Evolutionary conservation across 495 filamentous ascomycete species (phyloP).

Genomic region (Tuber microsphaerosporum): DNA sequence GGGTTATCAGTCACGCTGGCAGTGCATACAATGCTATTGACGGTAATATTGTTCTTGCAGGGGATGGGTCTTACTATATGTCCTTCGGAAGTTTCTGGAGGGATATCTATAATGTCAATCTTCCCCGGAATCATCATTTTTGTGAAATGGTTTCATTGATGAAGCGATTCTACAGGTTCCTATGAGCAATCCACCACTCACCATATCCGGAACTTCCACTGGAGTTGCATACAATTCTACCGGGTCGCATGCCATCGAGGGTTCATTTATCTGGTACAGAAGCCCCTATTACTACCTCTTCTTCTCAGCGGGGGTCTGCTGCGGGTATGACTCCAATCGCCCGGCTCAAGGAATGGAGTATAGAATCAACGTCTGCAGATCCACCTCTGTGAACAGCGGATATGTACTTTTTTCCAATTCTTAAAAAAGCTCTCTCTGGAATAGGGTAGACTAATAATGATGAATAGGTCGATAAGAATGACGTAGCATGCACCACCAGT

Average conservation of each 20-base stretch:
- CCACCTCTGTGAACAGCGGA: conserved; percentile 47
- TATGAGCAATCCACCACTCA: conserved; percentile 46
- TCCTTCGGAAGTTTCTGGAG: conserved; percentile 67
- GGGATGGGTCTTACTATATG: conserved; percentile 48
- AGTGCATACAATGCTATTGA: conserved; percentile 66
- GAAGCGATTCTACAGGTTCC: conserved; percentile 32
- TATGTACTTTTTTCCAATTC: conserved; percentile 44
- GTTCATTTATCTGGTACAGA: conserved; percentile 51
- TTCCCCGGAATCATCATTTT: too few relatives aligned
- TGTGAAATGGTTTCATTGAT: not conserved
- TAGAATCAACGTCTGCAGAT: conserved; percentile 58
- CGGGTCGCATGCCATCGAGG: conserved; percentile 55
- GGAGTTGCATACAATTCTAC: conserved; percentile 54
- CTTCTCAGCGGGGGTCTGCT: conserved; percentile 58
- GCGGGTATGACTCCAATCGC: conserved; percentile 43
- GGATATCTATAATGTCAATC: conserved; percentile 55
- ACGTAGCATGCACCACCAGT: conserved; percentile 50
- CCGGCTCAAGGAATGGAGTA: conserved; percentile 60
- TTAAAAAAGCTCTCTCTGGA: not conserved
- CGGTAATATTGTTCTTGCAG: conserved; percentile 51
- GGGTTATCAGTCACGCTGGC: conserved; percentile 47
- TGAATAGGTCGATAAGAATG: conserved; percentile 50
- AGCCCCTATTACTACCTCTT: conserved; percentile 60
- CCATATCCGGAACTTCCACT: conserved; percentile 41
- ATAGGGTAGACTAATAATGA: not conserved